Conservation (phyloP, 2,329 filamentous ascomycete genomes). For the Aspergillus arachidicola region DNA sequence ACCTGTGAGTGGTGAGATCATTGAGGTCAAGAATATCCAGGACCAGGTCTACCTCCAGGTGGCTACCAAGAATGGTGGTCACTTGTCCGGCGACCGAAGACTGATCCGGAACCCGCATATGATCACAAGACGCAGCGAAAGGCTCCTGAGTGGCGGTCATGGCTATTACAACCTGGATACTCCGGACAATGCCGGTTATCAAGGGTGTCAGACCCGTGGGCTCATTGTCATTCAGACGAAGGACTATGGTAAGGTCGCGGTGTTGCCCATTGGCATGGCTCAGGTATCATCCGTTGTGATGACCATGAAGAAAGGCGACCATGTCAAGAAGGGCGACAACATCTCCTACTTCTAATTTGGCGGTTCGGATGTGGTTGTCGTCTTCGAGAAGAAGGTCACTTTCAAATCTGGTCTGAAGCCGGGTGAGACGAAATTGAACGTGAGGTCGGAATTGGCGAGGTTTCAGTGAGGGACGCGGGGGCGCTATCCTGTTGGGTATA, state of each 20-base stretch:
- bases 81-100: neutral
- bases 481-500: neutral
- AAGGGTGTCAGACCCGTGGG: slow-evolving; percentile 45
- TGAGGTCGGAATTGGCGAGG: slow-evolving; percentile 8
- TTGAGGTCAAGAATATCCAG: slow-evolving; percentile 6
- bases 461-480: neutral
- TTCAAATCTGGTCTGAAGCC: neutral
- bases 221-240: slow-evolving; percentile 44
- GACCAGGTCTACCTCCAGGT: slow-evolving; percentile 4
- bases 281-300: slow-evolving; percentile 46
- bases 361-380: slow-evolving; percentile 45
- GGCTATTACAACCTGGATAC: slow-evolving; percentile 24
- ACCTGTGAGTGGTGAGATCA: slow-evolving; percentile 1
- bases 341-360: slow-evolving; percentile 49
- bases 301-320: slow-evolving; percentile 21
- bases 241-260: slow-evolving; percentile 40
- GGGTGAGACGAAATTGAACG: slow-evolving; percentile 11
- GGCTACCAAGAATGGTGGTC: neutral
- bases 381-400: slow-evolving; percentile 37
- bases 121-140: neutral
- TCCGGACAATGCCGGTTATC: slow-evolving; percentile 43
- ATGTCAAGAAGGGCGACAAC: slow-evolving; percentile 45
- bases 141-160: neutral
- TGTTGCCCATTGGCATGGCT: slow-evolving; percentile 51
- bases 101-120: neutral